These are phyloP conservation scores for Cladophialophora bantiana DNA, from an alignment of 2,329 filamentous ascomycete species.

Conservation along the genomic window DNA sequence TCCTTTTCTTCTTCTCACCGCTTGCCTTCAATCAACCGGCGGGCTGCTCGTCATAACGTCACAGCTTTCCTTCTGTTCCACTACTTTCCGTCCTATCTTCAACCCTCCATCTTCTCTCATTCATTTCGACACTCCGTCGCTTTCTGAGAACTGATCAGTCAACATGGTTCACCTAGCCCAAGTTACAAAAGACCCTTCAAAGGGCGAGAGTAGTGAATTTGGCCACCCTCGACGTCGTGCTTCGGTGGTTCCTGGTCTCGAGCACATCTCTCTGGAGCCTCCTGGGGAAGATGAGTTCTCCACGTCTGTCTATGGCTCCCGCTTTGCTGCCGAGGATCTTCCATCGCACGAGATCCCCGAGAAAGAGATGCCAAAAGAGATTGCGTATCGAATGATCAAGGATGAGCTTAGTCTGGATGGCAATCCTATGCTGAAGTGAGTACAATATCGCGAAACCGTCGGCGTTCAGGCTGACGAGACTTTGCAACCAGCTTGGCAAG, in stretches of 20 bases:
- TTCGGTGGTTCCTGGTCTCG: conserved; percentile 39
- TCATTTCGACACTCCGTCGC: conserved; percentile 9
- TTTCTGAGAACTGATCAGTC: conserved; percentile 7
- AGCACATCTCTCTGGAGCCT: conserved; percentile 50
- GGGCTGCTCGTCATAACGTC: not conserved
- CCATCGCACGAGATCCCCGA: conserved; percentile 88
- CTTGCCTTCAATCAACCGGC: conserved; percentile 9
- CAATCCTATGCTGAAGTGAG: conserved; percentile 76
- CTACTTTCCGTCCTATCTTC: conserved; percentile 1
- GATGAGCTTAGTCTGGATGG: conserved; percentile 91
- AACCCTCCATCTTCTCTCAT: conserved; percentile 1
- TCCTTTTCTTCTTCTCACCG: conserved; percentile 15
- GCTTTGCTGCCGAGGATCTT: conserved; percentile 80
- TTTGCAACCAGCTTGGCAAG: conserved; percentile 72
- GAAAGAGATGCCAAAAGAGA: conserved; percentile 83
- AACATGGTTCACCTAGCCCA: conserved; percentile 54
- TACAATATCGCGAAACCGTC: not conserved
- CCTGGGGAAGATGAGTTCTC: conserved; percentile 62
- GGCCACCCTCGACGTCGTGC: conserved; percentile 26
- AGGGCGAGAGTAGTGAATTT: conserved; percentile 17
- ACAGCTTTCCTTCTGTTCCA: not conserved
- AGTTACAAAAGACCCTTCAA: conserved; percentile 46
- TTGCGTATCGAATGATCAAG: conserved; percentile 97
- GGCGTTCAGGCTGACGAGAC: conserved; percentile 14
- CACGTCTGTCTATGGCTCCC: conserved; percentile 85